Percentiles rank a stretch among this genome's conserved stretches.
phyloP scores from a whole-genome alignment of 1,284 basidiomycete species.

The Butyriboletus pseudospeciosus region DNA sequence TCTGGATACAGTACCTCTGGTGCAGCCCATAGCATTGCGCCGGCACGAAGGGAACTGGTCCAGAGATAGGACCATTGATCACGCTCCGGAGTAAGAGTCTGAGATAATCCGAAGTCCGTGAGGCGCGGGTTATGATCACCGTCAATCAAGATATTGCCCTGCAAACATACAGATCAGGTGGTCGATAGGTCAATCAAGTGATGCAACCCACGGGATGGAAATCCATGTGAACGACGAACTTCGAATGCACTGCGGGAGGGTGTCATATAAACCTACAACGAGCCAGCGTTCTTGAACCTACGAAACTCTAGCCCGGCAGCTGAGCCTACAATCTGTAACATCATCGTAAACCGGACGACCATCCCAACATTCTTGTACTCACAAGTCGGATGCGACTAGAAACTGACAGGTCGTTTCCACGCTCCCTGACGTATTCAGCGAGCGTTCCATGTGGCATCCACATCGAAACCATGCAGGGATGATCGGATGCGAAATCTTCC shows the following conservation, averaged over 20 bases:
- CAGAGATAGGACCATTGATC: no score
- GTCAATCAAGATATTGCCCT: no score
- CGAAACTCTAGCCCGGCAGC: background rate
- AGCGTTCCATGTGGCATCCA: constrained; percentile 14
- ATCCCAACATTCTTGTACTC: background rate
- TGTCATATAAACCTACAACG: background rate
- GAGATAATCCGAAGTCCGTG: no score
- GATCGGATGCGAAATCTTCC: background rate
- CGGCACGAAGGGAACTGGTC: no score
- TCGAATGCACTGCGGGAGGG: no score
- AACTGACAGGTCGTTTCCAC: background rate
- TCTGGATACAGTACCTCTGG: no score
- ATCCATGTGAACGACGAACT: no score
- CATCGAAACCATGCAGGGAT: constrained; percentile 7
- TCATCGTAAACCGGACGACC: background rate
- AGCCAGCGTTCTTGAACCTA: background rate
- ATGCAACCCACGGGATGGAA: no score
- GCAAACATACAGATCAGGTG: background rate
- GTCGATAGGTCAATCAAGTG: background rate
- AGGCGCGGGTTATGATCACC: no score
- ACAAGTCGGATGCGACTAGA: constrained; percentile 2
- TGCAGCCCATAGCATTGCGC: no score
- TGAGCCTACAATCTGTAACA: background rate
- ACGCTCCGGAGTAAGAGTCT: no score
- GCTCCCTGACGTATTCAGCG: background rate